A percentile compares a stretch with the other conserved stretches of the same genome.
phyloP scores from a whole-genome alignment of 2,329 filamentous ascomycete species.

The Aureobasidium pullulans region DNA sequence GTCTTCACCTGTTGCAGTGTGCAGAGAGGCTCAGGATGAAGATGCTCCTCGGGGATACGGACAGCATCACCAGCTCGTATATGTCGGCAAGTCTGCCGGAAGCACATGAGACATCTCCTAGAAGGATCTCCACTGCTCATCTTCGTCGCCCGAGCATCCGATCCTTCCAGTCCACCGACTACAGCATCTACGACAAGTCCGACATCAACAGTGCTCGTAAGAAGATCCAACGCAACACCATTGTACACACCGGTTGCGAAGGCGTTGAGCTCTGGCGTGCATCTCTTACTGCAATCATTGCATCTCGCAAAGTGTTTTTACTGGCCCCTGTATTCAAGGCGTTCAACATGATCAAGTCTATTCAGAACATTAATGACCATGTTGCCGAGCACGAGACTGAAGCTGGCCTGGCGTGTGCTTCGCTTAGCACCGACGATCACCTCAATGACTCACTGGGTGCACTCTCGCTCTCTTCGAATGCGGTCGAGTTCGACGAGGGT shows the following conservation, averaged over 20 bases:
- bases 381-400: not conserved
- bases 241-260: slow-evolving; percentile 26
- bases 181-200: slow-evolving; percentile 20
- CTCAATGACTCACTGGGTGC: not conserved
- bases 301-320: slow-evolving; percentile 20
- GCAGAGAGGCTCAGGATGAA: slow-evolving; percentile 19
- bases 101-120: not conserved
- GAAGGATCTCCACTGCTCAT: not conserved
- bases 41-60: slow-evolving; percentile 1
- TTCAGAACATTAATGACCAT: not conserved
- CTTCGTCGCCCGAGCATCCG: slow-evolving; percentile 21
- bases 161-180: slow-evolving; percentile 21
- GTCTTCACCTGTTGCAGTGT: slow-evolving; percentile 28
- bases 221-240: slow-evolving; percentile 33
- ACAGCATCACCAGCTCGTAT: slow-evolving; percentile 11
- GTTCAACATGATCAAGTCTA: not conserved
- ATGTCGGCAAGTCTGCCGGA: not conserved
- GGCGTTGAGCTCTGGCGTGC: slow-evolving; percentile 33
- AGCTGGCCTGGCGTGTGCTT: not conserved
- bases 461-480: not conserved
- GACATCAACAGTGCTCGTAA: slow-evolving; percentile 32
- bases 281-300: slow-evolving; percentile 26
- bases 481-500: not conserved
- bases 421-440: not conserved
- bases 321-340: not conserved